Evolutionary conservation across 306 rosid species (phyloP).

Genomic region (Prunus campanulata): DNA sequence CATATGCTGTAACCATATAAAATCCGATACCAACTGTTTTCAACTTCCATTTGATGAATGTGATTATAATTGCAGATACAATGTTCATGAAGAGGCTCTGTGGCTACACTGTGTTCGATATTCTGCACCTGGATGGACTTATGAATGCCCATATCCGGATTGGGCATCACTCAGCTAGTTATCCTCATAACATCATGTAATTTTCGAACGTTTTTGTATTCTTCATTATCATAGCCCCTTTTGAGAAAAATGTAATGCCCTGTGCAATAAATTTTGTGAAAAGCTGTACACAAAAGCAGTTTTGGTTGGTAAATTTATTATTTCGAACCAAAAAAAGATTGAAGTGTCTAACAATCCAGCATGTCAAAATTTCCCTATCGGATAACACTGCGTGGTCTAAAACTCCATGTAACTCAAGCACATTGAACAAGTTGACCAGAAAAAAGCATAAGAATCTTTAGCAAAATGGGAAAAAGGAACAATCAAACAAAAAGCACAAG

Average conservation of each 20-base stretch:
- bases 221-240: neutral
- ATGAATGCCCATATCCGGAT: constrained; percentile 79
- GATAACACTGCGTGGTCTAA: neutral
- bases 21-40: neutral
- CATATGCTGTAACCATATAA: neutral
- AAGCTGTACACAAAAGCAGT: neutral
- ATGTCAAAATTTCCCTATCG: neutral
- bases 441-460: neutral
- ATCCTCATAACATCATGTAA: neutral
- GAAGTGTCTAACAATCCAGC: neutral
- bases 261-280: neutral
- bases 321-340: neutral
- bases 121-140: constrained; percentile 81
- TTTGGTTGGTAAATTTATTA: neutral
- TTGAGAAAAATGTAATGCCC: neutral
- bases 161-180: constrained; percentile 60
- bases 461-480: neutral
- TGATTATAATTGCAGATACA: constrained; percentile 50
- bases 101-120: constrained; percentile 77
- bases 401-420: neutral
- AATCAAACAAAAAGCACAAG: neutral
- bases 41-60: neutral
- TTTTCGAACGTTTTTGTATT: neutral
- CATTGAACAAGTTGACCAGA: neutral
- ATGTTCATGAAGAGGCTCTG: constrained; percentile 60